A percentile compares a stretch with the other conserved stretches of the same genome.
phyloP scores from a whole-genome alignment of 192 early-diverging fungal species.

The Mortierella antarctica region DNA sequence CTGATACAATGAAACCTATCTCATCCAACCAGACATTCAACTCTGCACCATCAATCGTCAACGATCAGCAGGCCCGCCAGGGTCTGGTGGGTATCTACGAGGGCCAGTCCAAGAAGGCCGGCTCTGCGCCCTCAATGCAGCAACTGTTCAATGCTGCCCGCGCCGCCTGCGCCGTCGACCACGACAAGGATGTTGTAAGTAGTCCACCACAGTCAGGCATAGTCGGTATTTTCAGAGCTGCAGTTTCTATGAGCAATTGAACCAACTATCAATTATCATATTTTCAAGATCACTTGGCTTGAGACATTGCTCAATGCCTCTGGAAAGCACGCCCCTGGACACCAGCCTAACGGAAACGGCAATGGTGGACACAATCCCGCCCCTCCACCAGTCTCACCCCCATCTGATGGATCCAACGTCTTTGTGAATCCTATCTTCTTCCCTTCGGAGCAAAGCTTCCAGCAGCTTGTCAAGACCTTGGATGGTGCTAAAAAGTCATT shows the following conservation, averaged over 20 bases:
- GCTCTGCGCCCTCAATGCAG: conserved; percentile 35
- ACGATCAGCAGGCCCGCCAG: conserved; percentile 44
- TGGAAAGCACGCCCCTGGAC: conserved; percentile 34
- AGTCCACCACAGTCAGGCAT: too few species aligned
- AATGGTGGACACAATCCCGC: background rate
- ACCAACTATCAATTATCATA: too few species aligned
- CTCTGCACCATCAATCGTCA: conserved; percentile 45
- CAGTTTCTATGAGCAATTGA: too few species aligned
- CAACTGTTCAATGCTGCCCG: conserved; percentile 48
- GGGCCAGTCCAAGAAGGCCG: conserved; percentile 34
- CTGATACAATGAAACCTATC: background rate
- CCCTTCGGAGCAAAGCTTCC: conserved; percentile 71
- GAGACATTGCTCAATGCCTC: conserved; percentile 45
- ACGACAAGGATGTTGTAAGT: conserved; percentile 51
- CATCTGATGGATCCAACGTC: conserved; percentile 13
- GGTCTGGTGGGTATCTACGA: conserved; percentile 36
- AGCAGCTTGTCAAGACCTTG: conserved; percentile 61
- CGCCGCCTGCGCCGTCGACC: conserved; percentile 49
- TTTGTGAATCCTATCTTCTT: conserved; percentile 63
- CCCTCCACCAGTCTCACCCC: conserved; percentile 9
- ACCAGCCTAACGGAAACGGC: background rate
- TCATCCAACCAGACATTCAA: conserved; percentile 39
- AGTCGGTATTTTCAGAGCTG: too few species aligned
- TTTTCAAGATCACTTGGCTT: conserved; percentile 45
- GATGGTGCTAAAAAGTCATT: conserved; percentile 65